Evolutionary conservation across 768 basidiomycete species (phyloP).

Genomic region (Pisolithus marmoratus): DNA sequence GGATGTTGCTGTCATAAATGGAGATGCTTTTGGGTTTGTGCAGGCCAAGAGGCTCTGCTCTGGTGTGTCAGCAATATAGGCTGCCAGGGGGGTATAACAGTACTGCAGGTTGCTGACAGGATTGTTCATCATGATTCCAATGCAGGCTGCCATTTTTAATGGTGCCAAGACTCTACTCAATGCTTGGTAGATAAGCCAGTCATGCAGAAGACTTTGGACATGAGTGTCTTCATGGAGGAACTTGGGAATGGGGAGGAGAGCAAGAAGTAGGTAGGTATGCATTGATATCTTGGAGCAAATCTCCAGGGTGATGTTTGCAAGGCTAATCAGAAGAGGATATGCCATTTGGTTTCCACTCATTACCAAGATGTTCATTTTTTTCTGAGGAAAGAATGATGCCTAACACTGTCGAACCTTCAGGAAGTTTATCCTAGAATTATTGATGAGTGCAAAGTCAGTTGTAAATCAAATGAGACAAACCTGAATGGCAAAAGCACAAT

Average conservation of each 20-base stretch:
- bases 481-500: constrained; percentile 21
- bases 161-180: constrained; percentile 12
- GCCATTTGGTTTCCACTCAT: constrained; percentile 13
- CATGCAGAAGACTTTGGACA: constrained; percentile 9
- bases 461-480: constrained; percentile 2
- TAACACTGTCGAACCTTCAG: not conserved
- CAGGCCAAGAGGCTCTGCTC: not conserved
- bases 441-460: constrained; percentile 31
- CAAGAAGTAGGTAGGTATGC: not conserved
- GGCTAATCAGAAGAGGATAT: constrained; percentile 10
- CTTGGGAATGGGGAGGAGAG: constrained; percentile 3
- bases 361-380: constrained; percentile 5
- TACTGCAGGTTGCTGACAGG: constrained; percentile 13
- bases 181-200: constrained; percentile 14
- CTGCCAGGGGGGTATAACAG: constrained; percentile 18
- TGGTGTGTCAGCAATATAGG: constrained; percentile 17
- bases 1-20: constrained; percentile 24
- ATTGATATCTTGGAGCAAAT: no score
- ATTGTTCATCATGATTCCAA: constrained; percentile 17
- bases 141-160: constrained; percentile 9
- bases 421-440: constrained; percentile 11
- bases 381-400: constrained; percentile 4
- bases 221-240: constrained; percentile 5
- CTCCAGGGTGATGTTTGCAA: not conserved
- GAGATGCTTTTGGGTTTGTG: constrained; percentile 20